Conservation (phyloP, 495 filamentous ascomycete genomes). For the Penicillium desertorum region DNA sequence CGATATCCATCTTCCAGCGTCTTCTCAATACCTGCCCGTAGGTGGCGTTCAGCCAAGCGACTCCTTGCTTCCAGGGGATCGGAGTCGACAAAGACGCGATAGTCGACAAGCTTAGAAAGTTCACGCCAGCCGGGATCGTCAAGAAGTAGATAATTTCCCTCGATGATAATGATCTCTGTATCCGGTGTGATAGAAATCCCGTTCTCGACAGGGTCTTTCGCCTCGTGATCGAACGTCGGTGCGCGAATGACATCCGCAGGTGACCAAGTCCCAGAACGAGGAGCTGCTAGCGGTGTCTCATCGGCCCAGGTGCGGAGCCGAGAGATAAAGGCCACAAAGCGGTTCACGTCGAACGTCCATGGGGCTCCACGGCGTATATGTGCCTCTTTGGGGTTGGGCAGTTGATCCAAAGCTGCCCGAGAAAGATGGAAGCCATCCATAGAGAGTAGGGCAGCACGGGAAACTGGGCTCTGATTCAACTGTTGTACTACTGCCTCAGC, state of each 20-base stretch:
- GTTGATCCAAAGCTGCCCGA: conserved; percentile 32
- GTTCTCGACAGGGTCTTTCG: conserved; percentile 42
- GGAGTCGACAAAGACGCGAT: conserved; percentile 41
- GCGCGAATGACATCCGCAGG: conserved; percentile 23
- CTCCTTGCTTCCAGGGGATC: conserved; percentile 33
- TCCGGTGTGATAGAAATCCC: conserved; percentile 35
- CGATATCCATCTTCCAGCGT: conserved; percentile 40
- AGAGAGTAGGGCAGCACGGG: conserved; percentile 32
- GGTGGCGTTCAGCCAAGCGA: conserved; percentile 39
- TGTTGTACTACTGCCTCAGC: conserved; percentile 34
- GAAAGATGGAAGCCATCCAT: conserved; percentile 49
- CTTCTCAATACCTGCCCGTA: conserved; percentile 41
- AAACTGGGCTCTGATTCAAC: conserved; percentile 24
- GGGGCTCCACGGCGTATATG: conserved; percentile 41
- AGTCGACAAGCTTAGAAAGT: conserved; percentile 28
- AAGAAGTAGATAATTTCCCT: conserved; percentile 42
- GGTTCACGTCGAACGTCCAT: conserved; percentile 42
- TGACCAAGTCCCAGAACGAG: conserved; percentile 11
- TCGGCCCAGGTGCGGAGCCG: conserved; percentile 28
- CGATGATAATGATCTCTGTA: conserved; percentile 37
- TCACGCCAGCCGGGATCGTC: conserved; percentile 35
- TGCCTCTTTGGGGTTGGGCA: conserved; percentile 40
- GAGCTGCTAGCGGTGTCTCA: conserved; percentile 16
- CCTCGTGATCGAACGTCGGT: conserved; percentile 41
- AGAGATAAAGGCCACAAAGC: conserved; percentile 32